A percentile compares a stretch with the other conserved stretches of the same genome.
Evolutionary conservation across 495 filamentous ascomycete genomes (phyloP).

Genomic region (Hamigera avellanea): DNA sequence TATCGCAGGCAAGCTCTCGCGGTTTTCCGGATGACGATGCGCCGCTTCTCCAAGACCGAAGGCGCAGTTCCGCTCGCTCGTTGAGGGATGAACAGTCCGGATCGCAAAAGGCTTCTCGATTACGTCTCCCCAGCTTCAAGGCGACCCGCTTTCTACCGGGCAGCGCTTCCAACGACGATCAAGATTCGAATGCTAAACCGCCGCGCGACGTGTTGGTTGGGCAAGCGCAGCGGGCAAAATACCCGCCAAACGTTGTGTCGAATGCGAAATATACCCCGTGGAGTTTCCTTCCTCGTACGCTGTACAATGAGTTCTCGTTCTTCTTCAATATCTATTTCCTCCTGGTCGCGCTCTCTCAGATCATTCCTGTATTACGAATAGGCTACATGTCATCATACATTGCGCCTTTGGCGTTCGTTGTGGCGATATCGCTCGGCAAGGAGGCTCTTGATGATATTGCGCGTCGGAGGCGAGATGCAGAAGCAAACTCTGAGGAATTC

Average conservation of each 20-base stretch:
- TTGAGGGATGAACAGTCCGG: slow-evolving; percentile 16
- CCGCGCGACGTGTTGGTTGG: slow-evolving; percentile 33
- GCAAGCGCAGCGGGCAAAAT: slow-evolving; percentile 29
- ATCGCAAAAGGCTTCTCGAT: slow-evolving; percentile 13
- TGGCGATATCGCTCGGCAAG: slow-evolving; percentile 85
- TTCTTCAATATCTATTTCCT: slow-evolving; percentile 99
- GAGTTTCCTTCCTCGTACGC: slow-evolving; percentile 84
- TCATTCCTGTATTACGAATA: slow-evolving; percentile 77
- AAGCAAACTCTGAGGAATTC: slow-evolving; percentile 90
- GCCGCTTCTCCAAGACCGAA: slow-evolving; percentile 42
- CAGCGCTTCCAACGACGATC: slow-evolving; percentile 10
- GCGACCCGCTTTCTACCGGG: slow-evolving; percentile 11
- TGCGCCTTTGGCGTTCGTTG: slow-evolving; percentile 82
- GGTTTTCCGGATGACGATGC: slow-evolving; percentile 49
- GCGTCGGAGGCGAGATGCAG: slow-evolving; percentile 71
- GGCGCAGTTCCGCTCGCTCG: slow-evolving; percentile 18
- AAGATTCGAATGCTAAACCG: slow-evolving; percentile 15
- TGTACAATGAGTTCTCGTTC: slow-evolving; percentile 98
- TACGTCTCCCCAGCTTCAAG: slow-evolving; percentile 22
- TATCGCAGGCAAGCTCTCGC: slow-evolving; percentile 38
- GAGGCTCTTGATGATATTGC: slow-evolving; percentile 93
- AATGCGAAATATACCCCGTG: slow-evolving; percentile 98
- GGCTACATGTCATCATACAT: slow-evolving; percentile 94
- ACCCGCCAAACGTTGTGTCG: slow-evolving; percentile 67
- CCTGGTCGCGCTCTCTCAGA: slow-evolving; percentile 86